A percentile compares a stretch with the other conserved stretches of the same genome.
Conservation (phyloP, 2,329 filamentous ascomycete species). For the Plenodomus tracheiphilus region DNA sequence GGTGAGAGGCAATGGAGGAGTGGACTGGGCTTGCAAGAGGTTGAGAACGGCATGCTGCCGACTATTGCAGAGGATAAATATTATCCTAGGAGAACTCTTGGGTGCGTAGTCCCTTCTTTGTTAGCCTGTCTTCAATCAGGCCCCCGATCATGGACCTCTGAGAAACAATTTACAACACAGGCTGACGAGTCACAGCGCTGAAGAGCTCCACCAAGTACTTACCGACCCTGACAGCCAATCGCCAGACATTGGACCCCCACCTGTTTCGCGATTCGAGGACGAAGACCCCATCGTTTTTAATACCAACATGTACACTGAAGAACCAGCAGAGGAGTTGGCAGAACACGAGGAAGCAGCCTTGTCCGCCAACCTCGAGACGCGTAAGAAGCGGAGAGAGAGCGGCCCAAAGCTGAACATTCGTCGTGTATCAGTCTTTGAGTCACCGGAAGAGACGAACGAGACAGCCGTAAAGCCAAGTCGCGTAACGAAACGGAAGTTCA, state of each 20-base stretch:
- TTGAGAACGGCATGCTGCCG: constrained; percentile 61
- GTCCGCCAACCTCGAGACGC: constrained; percentile 55
- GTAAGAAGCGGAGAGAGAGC: constrained; percentile 57
- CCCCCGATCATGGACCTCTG: not conserved
- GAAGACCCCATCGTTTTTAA: constrained; percentile 54
- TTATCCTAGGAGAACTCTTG: constrained; percentile 69
- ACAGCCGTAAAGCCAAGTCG: constrained; percentile 37
- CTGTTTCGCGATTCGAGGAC: constrained; percentile 56
- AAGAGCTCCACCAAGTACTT: constrained; percentile 60
- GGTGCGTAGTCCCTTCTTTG: constrained; percentile 51
- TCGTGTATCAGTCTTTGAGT: constrained; percentile 50
- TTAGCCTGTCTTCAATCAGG: not conserved
- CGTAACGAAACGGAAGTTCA: constrained; percentile 62
- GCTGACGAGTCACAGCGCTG: constrained; percentile 43
- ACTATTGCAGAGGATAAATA: constrained; percentile 72
- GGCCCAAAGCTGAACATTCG: constrained; percentile 49
- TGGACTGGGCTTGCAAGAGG: constrained; percentile 46
- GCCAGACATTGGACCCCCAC: constrained; percentile 67
- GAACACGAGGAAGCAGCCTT: constrained; percentile 37
- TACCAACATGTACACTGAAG: constrained; percentile 25
- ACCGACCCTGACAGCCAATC: constrained; percentile 62
- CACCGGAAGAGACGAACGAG: constrained; percentile 39
- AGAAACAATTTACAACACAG: not conserved
- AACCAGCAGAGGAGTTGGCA: constrained; percentile 34
- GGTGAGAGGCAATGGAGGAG: constrained; percentile 60